Conservation (phyloP, 768 basidiomycete species). For the Nevesoporus exiguus region DNA sequence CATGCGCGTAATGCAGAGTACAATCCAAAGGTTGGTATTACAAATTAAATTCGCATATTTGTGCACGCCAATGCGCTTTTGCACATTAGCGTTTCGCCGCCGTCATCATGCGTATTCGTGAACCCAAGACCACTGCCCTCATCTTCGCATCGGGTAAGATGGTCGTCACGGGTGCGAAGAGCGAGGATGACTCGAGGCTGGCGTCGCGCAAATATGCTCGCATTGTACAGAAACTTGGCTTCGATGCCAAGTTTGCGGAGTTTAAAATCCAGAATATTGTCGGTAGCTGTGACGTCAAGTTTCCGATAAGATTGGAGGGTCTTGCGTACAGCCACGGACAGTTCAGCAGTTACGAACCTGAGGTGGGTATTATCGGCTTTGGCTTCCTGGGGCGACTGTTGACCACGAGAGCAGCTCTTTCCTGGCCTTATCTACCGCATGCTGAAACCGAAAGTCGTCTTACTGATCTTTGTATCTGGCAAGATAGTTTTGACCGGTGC, state of each 20-base stretch:
- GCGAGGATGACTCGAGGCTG: conserved; percentile 94
- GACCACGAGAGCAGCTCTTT: conserved; percentile 64
- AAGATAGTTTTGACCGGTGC: conserved; percentile 99
- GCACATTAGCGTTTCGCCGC: conserved; percentile 97
- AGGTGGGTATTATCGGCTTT: conserved; percentile 54
- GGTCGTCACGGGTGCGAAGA: conserved; percentile 99
- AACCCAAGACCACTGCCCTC: conserved; percentile 98
- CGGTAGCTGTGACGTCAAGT: conserved; percentile 96
- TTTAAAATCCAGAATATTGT: conserved; percentile 99
- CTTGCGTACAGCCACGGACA: conserved; percentile 97
- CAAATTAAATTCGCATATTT: conserved; percentile 33
- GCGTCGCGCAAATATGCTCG: conserved; percentile 98
- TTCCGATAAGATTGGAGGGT: conserved; percentile 96
- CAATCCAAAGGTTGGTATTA: conserved; percentile 95
- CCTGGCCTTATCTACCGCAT: conserved; percentile 99
- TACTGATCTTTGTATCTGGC: conserved; percentile 97
- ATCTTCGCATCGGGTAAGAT: conserved; percentile 99
- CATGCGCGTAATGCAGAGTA: conserved; percentile 99
- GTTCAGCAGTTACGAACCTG: conserved; percentile 96
- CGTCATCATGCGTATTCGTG: conserved; percentile 99
- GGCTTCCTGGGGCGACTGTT: background rate
- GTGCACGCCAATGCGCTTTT: conserved; percentile 59
- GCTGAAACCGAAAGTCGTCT: conserved; percentile 99
- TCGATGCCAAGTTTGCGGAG: conserved; percentile 98
- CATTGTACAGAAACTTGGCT: conserved; percentile 98